Percentiles rank a stretch among this genome's conserved stretches.
These are phyloP conservation scores for Avena eriantha DNA, from an alignment of 176 grass and related monocot species.

Conservation along the genomic window DNA sequence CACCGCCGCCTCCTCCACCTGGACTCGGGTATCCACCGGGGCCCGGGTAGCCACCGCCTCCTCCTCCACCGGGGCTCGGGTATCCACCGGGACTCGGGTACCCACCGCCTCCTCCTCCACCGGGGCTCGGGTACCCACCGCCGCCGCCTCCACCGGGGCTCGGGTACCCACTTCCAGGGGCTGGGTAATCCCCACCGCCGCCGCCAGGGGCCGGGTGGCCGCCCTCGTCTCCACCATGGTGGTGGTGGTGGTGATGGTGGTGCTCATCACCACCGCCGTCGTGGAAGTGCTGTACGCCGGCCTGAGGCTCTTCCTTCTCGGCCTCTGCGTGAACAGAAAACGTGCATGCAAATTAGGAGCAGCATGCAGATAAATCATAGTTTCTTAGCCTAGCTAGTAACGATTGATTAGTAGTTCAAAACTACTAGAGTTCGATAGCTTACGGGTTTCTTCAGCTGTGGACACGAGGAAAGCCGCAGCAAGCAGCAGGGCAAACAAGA, in stretches of 20 bases:
- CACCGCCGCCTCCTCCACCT: slow-evolving; percentile 6
- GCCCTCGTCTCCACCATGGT: background rate
- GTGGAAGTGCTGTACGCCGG: slow-evolving; percentile 26
- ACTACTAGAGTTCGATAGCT: background rate
- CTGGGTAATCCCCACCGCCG: background rate
- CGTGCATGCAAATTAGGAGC: background rate
- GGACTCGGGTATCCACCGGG: slow-evolving; percentile 32
- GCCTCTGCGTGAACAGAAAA: background rate
- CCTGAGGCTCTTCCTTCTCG: background rate
- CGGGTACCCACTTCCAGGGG: background rate
- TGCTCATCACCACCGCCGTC: background rate
- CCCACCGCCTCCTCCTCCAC: slow-evolving; percentile 19
- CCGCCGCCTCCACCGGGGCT: background rate
- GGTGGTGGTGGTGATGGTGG: background rate
- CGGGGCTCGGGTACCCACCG: background rate
- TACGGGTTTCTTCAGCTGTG: slow-evolving; percentile 42
- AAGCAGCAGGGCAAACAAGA: slow-evolving; percentile 13
- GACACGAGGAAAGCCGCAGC: slow-evolving; percentile 42
- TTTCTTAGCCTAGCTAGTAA: slow-evolving; percentile 2
- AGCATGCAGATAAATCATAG: background rate
- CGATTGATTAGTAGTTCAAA: background rate
- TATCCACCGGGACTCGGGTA: background rate
- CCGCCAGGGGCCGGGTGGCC: background rate
- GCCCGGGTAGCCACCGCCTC: slow-evolving; percentile 14
- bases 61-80: background rate